Conservation (phyloP, 495 filamentous ascomycete genomes). For the Penicillium atrosanguineum region DNA sequence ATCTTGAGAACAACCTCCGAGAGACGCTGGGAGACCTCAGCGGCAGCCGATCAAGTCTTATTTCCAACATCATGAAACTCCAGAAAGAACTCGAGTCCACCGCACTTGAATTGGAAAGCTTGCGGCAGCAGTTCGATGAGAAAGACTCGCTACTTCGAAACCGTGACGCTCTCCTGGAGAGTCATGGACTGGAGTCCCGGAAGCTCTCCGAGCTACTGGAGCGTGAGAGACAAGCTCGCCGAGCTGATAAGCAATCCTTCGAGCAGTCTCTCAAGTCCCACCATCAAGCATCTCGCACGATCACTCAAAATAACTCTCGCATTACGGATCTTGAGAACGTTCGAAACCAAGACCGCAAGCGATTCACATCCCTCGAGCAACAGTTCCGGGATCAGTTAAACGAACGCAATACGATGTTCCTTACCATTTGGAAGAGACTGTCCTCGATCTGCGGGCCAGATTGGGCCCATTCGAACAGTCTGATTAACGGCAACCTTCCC, state of each 20-base stretch:
- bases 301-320: constrained; percentile 77
- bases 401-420: constrained; percentile 85
- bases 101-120: constrained; percentile 73
- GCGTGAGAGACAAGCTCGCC: constrained; percentile 80
- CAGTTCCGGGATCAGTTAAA: constrained; percentile 79
- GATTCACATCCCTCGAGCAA: constrained; percentile 68
- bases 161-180: constrained; percentile 89
- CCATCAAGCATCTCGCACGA: constrained; percentile 76
- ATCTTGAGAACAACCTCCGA: constrained; percentile 83
- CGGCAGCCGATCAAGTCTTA: constrained; percentile 80
- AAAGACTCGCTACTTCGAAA: constrained; percentile 87
- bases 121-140: constrained; percentile 71
- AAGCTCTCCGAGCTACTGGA: constrained; percentile 87
- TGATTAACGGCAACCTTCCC: constrained; percentile 83
- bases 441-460: constrained; percentile 83
- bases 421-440: constrained; percentile 83
- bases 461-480: constrained; percentile 85
- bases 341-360: constrained; percentile 70
- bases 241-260: constrained; percentile 79
- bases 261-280: constrained; percentile 85
- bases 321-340: constrained; percentile 79
- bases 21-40: constrained; percentile 81
- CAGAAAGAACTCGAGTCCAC: constrained; percentile 85
- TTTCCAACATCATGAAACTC: constrained; percentile 83
- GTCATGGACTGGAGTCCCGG: constrained; percentile 77